Percentiles rank a stretch among this genome's conserved stretches.
Evolutionary conservation across 169 alveolate genomes (phyloP).

Genomic region (Plasmodium gonderi): DNA sequence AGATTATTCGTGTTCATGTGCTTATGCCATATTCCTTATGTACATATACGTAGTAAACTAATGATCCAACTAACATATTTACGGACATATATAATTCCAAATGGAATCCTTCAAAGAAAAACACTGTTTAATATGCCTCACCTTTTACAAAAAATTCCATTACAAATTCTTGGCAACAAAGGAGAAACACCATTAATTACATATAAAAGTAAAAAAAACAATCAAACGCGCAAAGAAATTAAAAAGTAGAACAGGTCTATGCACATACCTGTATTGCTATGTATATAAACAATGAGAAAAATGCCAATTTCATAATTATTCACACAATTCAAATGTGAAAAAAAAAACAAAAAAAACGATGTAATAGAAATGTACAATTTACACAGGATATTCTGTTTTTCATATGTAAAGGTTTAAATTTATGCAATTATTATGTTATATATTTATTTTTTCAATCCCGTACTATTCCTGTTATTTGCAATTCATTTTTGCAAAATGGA

Average conservation of each 20-base stretch:
- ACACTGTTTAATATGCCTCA: background rate
- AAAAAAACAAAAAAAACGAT: background rate
- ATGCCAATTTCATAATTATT: background rate
- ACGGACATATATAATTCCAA: background rate
- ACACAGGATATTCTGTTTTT: background rate
- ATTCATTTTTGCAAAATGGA: background rate
- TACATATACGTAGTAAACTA: no score
- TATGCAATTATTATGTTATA: no score
- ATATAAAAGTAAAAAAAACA: background rate
- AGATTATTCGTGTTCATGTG: no score
- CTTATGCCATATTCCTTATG: no score
- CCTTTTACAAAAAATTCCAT: background rate
- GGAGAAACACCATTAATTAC: background rate
- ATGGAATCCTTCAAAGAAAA: background rate
- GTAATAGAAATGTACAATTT: background rate
- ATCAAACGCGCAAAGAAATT: background rate
- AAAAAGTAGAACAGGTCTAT: background rate
- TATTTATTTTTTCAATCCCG: background rate
- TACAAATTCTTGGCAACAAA: background rate
- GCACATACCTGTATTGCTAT: background rate
- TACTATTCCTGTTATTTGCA: background rate
- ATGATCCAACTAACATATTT: no score
- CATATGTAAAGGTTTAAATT: background rate
- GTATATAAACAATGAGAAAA: background rate
- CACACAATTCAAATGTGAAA: background rate